Conservation (phyloP, 2,329 filamentous ascomycete species). For the Diaporthe humulicola region DNA sequence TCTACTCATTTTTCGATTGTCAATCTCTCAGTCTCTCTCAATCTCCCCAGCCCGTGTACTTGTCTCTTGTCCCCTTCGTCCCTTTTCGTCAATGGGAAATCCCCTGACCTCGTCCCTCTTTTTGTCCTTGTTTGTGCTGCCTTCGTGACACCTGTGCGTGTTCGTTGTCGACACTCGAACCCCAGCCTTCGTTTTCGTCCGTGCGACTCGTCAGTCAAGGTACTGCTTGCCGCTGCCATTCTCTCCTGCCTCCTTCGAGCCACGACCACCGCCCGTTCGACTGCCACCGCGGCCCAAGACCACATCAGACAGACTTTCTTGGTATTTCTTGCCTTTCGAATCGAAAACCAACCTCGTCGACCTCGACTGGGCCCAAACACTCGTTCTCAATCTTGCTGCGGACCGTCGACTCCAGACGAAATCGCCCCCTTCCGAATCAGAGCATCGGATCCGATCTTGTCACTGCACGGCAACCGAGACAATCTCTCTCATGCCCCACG, state of each 20-base stretch:
- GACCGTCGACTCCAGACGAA: constrained; percentile 16
- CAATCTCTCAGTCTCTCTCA: constrained; percentile 30
- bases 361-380: constrained; percentile 3
- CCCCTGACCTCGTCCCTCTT: constrained; percentile 26
- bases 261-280: background rate
- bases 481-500: constrained; percentile 25
- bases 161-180: constrained; percentile 9
- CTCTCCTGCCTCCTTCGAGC: constrained; percentile 6
- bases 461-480: constrained; percentile 24
- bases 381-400: background rate
- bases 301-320: constrained; percentile 14
- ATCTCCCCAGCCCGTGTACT: background rate
- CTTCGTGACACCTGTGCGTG: constrained; percentile 9
- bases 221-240: constrained; percentile 20
- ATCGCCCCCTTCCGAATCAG: constrained; percentile 25
- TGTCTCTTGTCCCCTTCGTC: constrained; percentile 12
- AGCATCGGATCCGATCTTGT: constrained; percentile 18
- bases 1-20: constrained; percentile 33
- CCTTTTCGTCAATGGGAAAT: constrained; percentile 24
- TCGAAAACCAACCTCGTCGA: background rate
- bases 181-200: constrained; percentile 18
- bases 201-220: constrained; percentile 29
- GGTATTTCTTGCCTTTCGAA: background rate
- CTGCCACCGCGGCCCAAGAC: background rate
- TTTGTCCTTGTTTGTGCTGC: constrained; percentile 12